Evolutionary conservation across 148 eudicot genomes (phyloP).

Genomic region (Heliosperma pusillum): DNA sequence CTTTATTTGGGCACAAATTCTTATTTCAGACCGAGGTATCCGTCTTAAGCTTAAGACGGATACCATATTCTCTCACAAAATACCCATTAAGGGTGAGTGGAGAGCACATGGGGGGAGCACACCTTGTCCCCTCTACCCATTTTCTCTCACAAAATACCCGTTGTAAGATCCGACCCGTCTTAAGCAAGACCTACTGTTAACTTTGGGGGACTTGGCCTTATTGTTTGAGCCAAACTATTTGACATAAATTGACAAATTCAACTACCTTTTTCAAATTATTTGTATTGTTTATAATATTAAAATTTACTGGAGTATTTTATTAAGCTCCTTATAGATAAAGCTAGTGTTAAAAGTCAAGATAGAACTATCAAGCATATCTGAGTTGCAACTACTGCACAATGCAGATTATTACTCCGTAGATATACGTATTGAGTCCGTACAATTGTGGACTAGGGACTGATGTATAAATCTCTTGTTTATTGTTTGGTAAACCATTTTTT

Average conservation of each 20-base stretch:
- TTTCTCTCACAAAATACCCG: no score
- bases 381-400: slow-evolving; percentile 18
- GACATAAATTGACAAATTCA: slow-evolving; percentile 29
- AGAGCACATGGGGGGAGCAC: no score
- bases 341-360: slow-evolving; percentile 26
- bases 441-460: slow-evolving; percentile 1
- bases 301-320: neutral
- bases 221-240: slow-evolving; percentile 26
- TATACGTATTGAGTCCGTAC: slow-evolving; percentile 21
- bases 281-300: neutral
- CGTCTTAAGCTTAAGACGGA: no score
- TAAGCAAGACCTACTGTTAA: no score
- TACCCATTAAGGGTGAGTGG: no score
- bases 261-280: slow-evolving; percentile 17
- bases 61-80: no score
- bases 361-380: slow-evolving; percentile 16
- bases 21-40: no score
- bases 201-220: slow-evolving; percentile 24
- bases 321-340: neutral
- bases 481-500: no score
- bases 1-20: slow-evolving; percentile 16
- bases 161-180: no score
- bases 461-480: no score
- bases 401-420: slow-evolving; percentile 5
- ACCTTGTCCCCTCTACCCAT: no score